Conservation (phyloP, 495 filamentous ascomycete genomes). For the Sporormia fimetaria region DNA sequence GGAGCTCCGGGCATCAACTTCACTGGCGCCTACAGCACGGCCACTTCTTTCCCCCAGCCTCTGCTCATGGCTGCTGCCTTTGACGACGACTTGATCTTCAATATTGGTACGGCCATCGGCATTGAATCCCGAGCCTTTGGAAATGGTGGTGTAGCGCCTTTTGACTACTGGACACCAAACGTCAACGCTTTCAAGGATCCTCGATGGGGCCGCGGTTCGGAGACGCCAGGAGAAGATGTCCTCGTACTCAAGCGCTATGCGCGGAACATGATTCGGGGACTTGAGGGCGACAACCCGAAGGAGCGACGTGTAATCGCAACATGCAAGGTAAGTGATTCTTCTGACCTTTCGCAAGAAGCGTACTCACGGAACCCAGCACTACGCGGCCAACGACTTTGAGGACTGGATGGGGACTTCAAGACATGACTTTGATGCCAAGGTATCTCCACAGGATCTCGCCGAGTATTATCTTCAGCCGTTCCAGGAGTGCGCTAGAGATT, state of each 20-base stretch:
- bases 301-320: conserved; percentile 28
- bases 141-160: conserved; percentile 18
- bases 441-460: conserved; percentile 43
- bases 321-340: no score
- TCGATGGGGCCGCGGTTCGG: conserved; percentile 32
- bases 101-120: conserved; percentile 31
- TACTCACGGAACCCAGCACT: no score
- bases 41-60: conserved; percentile 40
- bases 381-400: conserved; percentile 54
- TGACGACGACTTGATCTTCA: conserved; percentile 38
- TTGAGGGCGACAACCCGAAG: conserved; percentile 6
- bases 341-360: no score
- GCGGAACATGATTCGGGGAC: conserved; percentile 1
- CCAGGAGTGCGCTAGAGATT: conserved; percentile 41
- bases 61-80: conserved; percentile 39
- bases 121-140: conserved; percentile 26
- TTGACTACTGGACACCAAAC: conserved; percentile 30
- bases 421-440: conserved; percentile 44
- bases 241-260: conserved; percentile 1
- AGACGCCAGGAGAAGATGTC: conserved; percentile 30
- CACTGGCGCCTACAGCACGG: conserved; percentile 31
- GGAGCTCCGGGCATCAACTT: conserved; percentile 25
- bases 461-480: conserved; percentile 47
- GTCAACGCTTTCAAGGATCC: conserved; percentile 35
- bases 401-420: conserved; percentile 41